Conservation (phyloP, 129 eudicot species). For the Rutidosis leptorrhynchoides region DNA sequence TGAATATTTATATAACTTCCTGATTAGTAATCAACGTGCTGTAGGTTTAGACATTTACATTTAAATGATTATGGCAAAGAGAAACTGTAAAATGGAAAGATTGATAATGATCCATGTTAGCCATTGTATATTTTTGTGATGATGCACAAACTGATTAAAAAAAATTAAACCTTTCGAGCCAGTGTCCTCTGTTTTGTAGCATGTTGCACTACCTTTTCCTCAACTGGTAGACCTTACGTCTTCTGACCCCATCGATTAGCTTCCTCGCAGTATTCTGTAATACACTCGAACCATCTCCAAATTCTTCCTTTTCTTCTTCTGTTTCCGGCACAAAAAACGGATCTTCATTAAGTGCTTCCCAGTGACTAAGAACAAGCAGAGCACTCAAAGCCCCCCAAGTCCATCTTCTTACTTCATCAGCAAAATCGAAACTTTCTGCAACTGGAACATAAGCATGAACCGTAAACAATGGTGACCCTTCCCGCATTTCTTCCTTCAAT, state of each 20-base stretch:
- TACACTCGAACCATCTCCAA: slow-evolving; percentile 89
- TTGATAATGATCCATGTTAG: neutral
- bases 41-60: no score
- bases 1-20: no score
- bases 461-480: slow-evolving; percentile 86
- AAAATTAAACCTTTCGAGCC: slow-evolving; percentile 79
- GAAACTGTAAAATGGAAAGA: neutral
- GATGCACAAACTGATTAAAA: slow-evolving; percentile 5
- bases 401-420: slow-evolving; percentile 86
- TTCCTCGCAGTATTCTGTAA: slow-evolving; percentile 70
- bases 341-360: slow-evolving; percentile 84
- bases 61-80: neutral
- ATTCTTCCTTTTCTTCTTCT: slow-evolving; percentile 92
- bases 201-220: slow-evolving; percentile 88
- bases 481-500: slow-evolving; percentile 94
- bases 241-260: slow-evolving; percentile 80
- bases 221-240: slow-evolving; percentile 84
- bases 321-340: slow-evolving; percentile 97
- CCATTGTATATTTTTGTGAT: neutral
- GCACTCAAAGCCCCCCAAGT: slow-evolving; percentile 96
- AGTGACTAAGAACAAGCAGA: slow-evolving; percentile 86
- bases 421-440: slow-evolving; percentile 89
- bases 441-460: slow-evolving; percentile 96
- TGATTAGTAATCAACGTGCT: no score
- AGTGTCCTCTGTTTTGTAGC: slow-evolving; percentile 92